Evolutionary conservation across 2,329 filamentous ascomycete genomes (phyloP).

Genomic region (Fusarium sp.): DNA sequence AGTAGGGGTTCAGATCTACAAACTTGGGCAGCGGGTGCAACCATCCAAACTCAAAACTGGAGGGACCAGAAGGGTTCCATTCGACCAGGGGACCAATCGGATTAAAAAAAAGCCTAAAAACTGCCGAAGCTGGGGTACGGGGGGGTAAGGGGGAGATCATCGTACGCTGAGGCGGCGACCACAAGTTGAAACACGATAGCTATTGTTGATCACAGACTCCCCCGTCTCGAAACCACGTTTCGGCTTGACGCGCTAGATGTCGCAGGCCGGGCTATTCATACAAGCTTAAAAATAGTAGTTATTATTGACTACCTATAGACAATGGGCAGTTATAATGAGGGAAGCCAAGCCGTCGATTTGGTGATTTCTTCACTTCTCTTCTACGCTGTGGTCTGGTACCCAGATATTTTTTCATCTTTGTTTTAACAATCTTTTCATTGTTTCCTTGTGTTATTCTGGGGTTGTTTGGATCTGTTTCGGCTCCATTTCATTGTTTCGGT

Average conservation of each 20-base stretch:
- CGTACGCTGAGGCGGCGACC: neutral
- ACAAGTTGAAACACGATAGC: neutral
- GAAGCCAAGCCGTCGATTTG: neutral
- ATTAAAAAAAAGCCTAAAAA: neutral
- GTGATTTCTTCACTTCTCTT: neutral
- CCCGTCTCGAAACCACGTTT: constrained; percentile 5
- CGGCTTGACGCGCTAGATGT: neutral
- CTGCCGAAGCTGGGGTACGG: neutral
- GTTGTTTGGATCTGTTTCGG: neutral
- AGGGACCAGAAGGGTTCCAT: neutral
- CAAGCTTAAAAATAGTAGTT: constrained; percentile 1
- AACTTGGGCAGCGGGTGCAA: neutral
- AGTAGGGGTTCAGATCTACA: constrained; percentile 2
- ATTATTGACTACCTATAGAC: neutral
- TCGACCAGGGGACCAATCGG: neutral
- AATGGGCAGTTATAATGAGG: neutral
- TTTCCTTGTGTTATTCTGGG: neutral
- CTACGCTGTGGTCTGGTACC: neutral
- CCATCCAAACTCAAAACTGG: neutral
- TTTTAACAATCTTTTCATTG: neutral
- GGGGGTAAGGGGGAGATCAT: neutral
- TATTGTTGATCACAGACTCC: neutral
- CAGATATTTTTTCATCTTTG: neutral
- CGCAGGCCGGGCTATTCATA: neutral
- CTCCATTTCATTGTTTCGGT: neutral